phyloP scores from a whole-genome alignment of 2,329 filamentous ascomycete species.

The Paramyrothecium sp. region DNA sequence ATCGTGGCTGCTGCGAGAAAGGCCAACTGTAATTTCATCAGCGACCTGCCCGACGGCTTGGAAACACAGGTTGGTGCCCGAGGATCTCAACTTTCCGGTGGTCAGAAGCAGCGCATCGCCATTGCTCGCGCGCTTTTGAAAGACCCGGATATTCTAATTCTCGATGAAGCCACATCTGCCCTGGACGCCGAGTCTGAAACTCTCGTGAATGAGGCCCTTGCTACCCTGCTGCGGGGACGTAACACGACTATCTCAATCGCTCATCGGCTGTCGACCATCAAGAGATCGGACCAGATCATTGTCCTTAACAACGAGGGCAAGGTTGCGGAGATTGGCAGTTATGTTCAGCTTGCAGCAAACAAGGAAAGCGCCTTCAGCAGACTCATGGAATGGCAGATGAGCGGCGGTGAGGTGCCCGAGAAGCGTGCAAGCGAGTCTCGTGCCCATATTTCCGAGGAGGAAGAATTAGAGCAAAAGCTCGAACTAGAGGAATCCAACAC shows the following conservation, averaged over 20 bases:
- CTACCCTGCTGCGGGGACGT: constrained; percentile 74
- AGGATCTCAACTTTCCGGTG: constrained; percentile 90
- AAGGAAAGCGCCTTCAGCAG: constrained; percentile 84
- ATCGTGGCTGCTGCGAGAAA: constrained; percentile 85
- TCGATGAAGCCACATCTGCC: constrained; percentile 95
- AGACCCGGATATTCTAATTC: constrained; percentile 91
- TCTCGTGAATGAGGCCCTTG: constrained; percentile 87
- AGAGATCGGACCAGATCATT: constrained; percentile 91
- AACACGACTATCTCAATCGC: constrained; percentile 98
- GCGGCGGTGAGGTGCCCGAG: constrained; percentile 66
- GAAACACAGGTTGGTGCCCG: constrained; percentile 92
- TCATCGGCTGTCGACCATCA: constrained; percentile 93
- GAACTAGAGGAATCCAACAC: constrained; percentile 30
- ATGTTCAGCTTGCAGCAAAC: constrained; percentile 70
- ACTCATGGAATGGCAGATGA: constrained; percentile 99
- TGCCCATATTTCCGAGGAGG: constrained; percentile 46
- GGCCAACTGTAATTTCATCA: constrained; percentile 95
- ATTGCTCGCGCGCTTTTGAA: constrained; percentile 94
- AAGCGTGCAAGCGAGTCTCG: constrained; percentile 30
- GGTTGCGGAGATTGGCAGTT: constrained; percentile 89
- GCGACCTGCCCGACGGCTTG: constrained; percentile 92
- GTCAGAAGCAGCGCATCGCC: constrained; percentile 96
- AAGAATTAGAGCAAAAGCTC: constrained; percentile 47
- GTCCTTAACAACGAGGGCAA: constrained; percentile 83
- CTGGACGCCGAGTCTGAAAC: constrained; percentile 97